phyloP scores from a whole-genome alignment of 2,329 filamentous ascomycete species.

The Colletotrichum sp. region DNA sequence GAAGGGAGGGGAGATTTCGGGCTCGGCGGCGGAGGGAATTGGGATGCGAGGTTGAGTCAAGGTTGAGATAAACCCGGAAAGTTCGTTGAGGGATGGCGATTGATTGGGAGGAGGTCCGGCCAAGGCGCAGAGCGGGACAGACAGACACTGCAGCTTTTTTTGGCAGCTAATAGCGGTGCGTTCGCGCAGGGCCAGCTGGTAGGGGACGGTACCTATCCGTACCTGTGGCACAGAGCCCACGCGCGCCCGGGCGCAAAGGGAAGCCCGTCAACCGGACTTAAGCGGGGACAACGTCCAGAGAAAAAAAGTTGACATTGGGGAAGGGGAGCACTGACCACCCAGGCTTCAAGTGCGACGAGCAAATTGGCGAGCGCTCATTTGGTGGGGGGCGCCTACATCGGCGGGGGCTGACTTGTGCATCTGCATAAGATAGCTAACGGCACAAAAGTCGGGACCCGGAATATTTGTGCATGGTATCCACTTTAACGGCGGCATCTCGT shows the following conservation, averaged over 20 bases:
- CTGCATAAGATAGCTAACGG: background rate
- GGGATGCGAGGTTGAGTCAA: constrained; percentile 10
- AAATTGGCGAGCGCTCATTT: background rate
- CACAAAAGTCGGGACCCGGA: background rate
- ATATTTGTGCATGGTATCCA: background rate
- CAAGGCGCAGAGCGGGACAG: background rate
- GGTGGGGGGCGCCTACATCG: background rate
- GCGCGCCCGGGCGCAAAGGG: background rate
- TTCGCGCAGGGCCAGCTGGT: background rate
- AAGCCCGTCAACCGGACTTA: constrained; percentile 10
- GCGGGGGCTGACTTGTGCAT: background rate
- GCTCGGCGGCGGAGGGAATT: background rate
- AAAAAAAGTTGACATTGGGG: background rate
- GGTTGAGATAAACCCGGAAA: constrained; percentile 3
- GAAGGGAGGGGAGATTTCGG: background rate
- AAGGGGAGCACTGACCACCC: background rate
- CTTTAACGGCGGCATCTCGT: background rate
- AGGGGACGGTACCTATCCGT: background rate
- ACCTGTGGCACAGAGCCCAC: background rate
- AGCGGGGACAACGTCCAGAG: constrained; percentile 9
- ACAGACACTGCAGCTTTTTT: constrained; percentile 2
- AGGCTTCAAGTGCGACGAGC: background rate
- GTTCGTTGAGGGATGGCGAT: constrained; percentile 12
- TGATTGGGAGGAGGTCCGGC: constrained; percentile 9
- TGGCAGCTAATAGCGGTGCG: background rate